Percentiles rank a stretch among this genome's conserved stretches.
Evolutionary conservation across 306 rosid species (phyloP).

Genomic region (barrel medic (Medicago truncatula)): DNA sequence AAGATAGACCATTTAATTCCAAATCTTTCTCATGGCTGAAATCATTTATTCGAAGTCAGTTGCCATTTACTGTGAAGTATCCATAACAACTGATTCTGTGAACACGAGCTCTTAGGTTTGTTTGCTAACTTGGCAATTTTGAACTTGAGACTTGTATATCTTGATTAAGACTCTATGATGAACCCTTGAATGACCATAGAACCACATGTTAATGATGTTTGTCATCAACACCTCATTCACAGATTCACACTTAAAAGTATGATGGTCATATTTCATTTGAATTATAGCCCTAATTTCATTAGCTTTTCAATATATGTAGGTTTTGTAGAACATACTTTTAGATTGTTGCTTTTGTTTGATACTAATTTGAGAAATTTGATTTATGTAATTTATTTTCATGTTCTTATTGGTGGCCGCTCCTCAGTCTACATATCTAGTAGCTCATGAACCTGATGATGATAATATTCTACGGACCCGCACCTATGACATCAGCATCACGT

Average conservation of each 20-base stretch:
- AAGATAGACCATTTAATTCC: constrained; percentile 2
- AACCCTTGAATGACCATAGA: constrained; percentile 26
- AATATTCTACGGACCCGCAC: constrained; percentile 92
- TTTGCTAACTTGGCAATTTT: neutral
- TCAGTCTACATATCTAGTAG: constrained; percentile 74
- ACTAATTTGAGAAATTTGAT: constrained; percentile 39
- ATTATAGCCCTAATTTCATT: constrained; percentile 21
- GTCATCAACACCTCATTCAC: neutral
- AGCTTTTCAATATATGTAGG: constrained; percentile 8
- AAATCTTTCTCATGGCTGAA: neutral
- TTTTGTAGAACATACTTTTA: constrained; percentile 20
- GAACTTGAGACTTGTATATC: constrained; percentile 23
- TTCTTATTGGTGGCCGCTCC: constrained; percentile 59
- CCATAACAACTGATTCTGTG: neutral
- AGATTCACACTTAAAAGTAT: neutral
- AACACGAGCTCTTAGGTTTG: neutral
- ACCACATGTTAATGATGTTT: neutral
- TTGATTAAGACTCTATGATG: constrained; percentile 8
- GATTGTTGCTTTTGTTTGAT: constrained; percentile 24
- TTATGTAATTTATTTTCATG: constrained; percentile 29
- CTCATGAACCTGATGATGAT: constrained; percentile 91
- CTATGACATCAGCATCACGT: constrained; percentile 94
- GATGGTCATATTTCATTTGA: constrained; percentile 15
- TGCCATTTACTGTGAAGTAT: constrained; percentile 18
- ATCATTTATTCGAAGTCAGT: constrained; percentile 10